These are phyloP conservation scores for Bacidia rubella DNA, from an alignment of 495 filamentous ascomycete species.

Conservation along the genomic window DNA sequence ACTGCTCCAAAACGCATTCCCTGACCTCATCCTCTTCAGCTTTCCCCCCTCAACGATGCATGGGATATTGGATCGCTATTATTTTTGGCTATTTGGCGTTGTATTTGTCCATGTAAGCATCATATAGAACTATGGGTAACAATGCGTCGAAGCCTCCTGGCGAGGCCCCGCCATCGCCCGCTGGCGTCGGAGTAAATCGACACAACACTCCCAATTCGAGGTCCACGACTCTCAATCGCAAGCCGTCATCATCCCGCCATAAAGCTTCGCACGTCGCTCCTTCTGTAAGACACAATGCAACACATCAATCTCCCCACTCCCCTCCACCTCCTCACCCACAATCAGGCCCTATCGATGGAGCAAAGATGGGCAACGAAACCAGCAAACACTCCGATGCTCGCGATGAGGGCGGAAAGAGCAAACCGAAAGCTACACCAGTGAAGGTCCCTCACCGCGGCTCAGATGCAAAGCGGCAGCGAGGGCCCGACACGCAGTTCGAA, in stretches of 20 bases:
- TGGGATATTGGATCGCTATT: neutral
- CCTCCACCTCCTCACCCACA: slow-evolving; percentile 7
- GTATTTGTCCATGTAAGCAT: neutral
- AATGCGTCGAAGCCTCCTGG: slow-evolving; percentile 19
- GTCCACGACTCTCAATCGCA: slow-evolving; percentile 13
- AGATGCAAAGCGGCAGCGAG: slow-evolving; percentile 15
- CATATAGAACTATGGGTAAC: slow-evolving; percentile 20
- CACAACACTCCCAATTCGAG: slow-evolving; percentile 8
- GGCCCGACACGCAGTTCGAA: slow-evolving; percentile 21
- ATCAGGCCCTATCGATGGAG: slow-evolving; percentile 6
- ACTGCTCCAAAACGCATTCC: neutral
- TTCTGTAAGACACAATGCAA: neutral
- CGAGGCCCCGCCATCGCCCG: slow-evolving; percentile 9
- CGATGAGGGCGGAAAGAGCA: slow-evolving; percentile 17
- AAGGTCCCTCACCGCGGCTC: slow-evolving; percentile 29
- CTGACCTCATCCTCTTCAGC: neutral
- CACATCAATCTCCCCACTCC: slow-evolving; percentile 2
- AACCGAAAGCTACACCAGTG: slow-evolving; percentile 34
- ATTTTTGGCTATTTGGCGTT: neutral
- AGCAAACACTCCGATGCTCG: slow-evolving; percentile 17
- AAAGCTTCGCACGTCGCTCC: slow-evolving; percentile 9
- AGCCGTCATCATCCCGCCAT: slow-evolving; percentile 10
- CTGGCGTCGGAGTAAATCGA: slow-evolving; percentile 16
- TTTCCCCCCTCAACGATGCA: neutral
- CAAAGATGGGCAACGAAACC: slow-evolving; percentile 17